These are phyloP conservation scores for Dictyostelium firmibasis DNA, from an alignment of 78 protist species.

Conservation along the genomic window DNA sequence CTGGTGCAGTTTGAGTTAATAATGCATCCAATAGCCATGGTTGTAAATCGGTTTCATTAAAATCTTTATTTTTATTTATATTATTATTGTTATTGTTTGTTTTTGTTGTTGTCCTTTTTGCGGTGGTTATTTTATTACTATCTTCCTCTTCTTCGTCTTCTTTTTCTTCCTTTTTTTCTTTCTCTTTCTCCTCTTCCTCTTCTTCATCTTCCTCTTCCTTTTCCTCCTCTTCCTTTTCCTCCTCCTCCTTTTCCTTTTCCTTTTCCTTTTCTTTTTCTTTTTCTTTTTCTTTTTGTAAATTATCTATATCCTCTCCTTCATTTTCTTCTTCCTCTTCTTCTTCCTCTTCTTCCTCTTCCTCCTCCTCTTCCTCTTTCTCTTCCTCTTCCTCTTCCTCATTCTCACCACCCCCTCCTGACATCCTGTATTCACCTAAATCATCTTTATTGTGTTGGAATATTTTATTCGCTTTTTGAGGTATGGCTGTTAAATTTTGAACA, in stretches of 20 bases:
- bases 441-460: background rate
- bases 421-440: background rate
- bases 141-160: background rate
- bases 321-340: no score
- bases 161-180: no score
- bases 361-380: background rate
- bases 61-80: background rate
- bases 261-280: no score
- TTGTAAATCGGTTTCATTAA: background rate
- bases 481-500: background rate
- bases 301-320: no score
- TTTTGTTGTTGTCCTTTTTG: background rate
- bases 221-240: background rate
- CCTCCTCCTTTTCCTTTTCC: background rate
- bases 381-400: background rate
- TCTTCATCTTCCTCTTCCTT: background rate
- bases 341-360: background rate
- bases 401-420: background rate
- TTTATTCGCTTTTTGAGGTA: background rate
- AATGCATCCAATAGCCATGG: slow-evolving; percentile 13
- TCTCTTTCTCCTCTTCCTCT: background rate
- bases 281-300: no score
- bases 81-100: background rate
- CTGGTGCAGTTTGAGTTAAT: background rate
- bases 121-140: no score